phyloP scores from a whole-genome alignment of 768 basidiomycete genomes.

The Boletus pseudo-olivaceus region DNA sequence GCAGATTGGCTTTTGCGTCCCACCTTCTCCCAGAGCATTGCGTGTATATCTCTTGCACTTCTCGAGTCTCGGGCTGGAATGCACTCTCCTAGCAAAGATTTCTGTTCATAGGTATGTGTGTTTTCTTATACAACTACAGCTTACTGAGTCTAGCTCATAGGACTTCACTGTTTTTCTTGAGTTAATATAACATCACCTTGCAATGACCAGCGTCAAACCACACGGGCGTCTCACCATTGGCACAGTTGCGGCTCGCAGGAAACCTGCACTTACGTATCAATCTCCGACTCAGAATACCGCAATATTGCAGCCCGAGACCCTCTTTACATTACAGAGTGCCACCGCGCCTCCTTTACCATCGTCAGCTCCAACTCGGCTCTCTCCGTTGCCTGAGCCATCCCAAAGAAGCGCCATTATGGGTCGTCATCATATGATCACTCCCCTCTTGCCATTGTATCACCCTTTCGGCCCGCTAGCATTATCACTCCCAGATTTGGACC shows the following conservation, averaged over 20 bases:
- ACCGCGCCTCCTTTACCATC: constrained; percentile 10
- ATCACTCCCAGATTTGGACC: constrained; percentile 63
- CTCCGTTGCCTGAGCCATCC: constrained; percentile 11
- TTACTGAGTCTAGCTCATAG: constrained; percentile 7
- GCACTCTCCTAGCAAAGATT: constrained; percentile 12
- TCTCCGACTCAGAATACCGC: constrained; percentile 45
- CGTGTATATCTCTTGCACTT: constrained; percentile 13
- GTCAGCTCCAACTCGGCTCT: constrained; percentile 12
- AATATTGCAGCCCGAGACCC: constrained; percentile 20
- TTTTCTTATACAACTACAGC: background rate
- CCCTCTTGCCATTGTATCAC: constrained; percentile 64
- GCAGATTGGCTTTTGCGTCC: constrained; percentile 7
- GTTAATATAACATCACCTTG: constrained; percentile 7
- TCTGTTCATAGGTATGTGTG: constrained; percentile 21
- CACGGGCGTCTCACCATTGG: constrained; percentile 5
- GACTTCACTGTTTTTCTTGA: constrained; percentile 8
- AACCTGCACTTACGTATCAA: constrained; percentile 55
- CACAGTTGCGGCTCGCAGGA: constrained; percentile 42
- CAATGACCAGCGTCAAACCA: constrained; percentile 26
- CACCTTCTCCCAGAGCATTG: constrained; percentile 5
- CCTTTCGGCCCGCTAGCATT: constrained; percentile 60
- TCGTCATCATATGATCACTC: constrained; percentile 31
- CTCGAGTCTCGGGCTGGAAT: constrained; percentile 19
- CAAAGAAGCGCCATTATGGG: constrained; percentile 11
- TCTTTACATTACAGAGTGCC: constrained; percentile 16